These are phyloP conservation scores for Macadamia tetraphylla DNA, from an alignment of 164 flowering plant species.

Conservation along the genomic window DNA sequence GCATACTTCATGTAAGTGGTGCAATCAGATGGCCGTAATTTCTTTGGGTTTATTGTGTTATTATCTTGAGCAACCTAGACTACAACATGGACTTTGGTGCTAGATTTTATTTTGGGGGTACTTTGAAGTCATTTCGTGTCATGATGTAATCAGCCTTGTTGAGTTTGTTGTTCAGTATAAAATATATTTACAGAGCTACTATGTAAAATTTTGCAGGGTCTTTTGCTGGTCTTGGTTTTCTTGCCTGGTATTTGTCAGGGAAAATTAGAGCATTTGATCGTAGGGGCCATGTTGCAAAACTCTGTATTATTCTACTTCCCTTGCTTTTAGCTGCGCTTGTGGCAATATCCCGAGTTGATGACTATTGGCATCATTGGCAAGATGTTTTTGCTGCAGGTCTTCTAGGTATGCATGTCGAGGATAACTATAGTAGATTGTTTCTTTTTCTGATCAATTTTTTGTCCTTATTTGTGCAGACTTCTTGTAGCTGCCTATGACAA, in stretches of 20 bases:
- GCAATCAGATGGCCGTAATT: background rate
- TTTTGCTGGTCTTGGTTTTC: constrained; percentile 65
- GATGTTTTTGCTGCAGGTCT: constrained; percentile 78
- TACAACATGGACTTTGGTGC: background rate
- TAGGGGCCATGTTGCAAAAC: constrained; percentile 63
- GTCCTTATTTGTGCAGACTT: background rate
- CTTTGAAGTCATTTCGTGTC: background rate
- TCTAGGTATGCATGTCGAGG: constrained; percentile 35
- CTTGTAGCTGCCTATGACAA: background rate
- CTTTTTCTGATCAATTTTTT: background rate
- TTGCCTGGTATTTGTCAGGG: constrained; percentile 60
- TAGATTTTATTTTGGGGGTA: background rate
- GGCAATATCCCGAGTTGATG: constrained; percentile 70
- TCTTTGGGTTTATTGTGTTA: background rate
- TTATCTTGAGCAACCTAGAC: background rate
- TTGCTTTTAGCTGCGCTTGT: constrained; percentile 56
- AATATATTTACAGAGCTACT: background rate
- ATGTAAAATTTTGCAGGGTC: constrained; percentile 45
- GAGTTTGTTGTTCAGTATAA: background rate
- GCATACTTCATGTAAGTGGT: constrained; percentile 16
- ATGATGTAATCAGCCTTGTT: background rate
- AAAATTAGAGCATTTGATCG: constrained; percentile 60
- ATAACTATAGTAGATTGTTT: no score
- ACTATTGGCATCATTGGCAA: constrained; percentile 85
- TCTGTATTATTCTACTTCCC: constrained; percentile 59